Percentiles rank a stretch among this genome's conserved stretches.
Conservation (phyloP, 495 filamentous ascomycete species). For the Penicillium chermesinum region DNA sequence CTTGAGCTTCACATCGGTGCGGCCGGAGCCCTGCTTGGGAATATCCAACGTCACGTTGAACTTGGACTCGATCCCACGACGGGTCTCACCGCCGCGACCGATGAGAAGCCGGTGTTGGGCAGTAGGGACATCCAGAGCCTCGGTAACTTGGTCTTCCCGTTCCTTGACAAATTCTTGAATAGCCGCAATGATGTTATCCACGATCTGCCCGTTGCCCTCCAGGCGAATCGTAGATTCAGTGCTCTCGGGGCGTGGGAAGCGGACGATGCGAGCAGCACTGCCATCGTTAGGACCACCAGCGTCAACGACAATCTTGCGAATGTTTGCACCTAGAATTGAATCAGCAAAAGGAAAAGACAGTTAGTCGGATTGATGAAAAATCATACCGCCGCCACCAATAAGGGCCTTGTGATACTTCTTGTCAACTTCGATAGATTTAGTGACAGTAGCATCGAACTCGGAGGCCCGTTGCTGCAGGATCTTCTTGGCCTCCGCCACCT, state of each 20-base stretch:
- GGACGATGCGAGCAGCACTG: slow-evolving; percentile 76
- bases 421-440: slow-evolving; percentile 78
- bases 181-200: slow-evolving; percentile 79
- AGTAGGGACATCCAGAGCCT: slow-evolving; percentile 70
- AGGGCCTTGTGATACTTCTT: slow-evolving; percentile 86
- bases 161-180: slow-evolving; percentile 76
- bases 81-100: slow-evolving; percentile 81
- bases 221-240: slow-evolving; percentile 77
- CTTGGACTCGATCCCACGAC: slow-evolving; percentile 78
- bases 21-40: slow-evolving; percentile 68
- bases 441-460: slow-evolving; percentile 80
- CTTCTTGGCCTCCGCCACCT: slow-evolving; percentile 86
- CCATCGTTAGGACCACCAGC: slow-evolving; percentile 86
- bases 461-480: slow-evolving; percentile 75
- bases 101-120: slow-evolving; percentile 90
- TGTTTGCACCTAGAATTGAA: slow-evolving; percentile 62
- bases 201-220: slow-evolving; percentile 74
- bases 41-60: slow-evolving; percentile 89
- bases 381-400: slow-evolving; percentile 83
- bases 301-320: slow-evolving; percentile 78
- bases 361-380: slow-evolving; percentile 2
- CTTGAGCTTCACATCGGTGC: slow-evolving; percentile 72
- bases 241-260: slow-evolving; percentile 78
- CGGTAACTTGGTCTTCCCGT: slow-evolving; percentile 70
- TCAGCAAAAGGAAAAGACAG: slow-evolving; percentile 32